Conservation (phyloP, 352 stramenopile genomes). For the Pythium vanterpoolii region DNA sequence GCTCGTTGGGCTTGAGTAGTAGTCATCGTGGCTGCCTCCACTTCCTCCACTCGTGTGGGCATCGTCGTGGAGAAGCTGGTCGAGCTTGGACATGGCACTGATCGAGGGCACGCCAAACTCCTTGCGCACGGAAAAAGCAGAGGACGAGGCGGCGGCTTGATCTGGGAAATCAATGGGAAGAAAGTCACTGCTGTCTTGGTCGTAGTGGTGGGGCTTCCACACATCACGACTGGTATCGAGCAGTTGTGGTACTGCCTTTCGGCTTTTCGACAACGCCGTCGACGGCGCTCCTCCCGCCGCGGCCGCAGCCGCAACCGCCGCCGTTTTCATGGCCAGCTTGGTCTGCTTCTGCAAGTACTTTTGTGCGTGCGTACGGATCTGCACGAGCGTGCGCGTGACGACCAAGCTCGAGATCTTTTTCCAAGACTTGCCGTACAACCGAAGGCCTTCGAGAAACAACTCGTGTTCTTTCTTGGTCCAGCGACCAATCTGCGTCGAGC, state of each 20-base stretch:
- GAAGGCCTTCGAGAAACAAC: slow-evolving; percentile 83
- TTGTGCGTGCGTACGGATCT: slow-evolving; percentile 97
- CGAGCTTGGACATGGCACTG: slow-evolving; percentile 31
- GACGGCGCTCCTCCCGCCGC: background rate
- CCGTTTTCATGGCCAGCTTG: slow-evolving; percentile 48
- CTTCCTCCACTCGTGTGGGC: background rate
- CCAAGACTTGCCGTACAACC: slow-evolving; percentile 89
- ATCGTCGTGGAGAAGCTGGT: slow-evolving; percentile 68
- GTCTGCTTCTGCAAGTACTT: slow-evolving; percentile 93
- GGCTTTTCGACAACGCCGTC: background rate
- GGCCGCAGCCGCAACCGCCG: slow-evolving; percentile 23
- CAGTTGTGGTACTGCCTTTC: background rate
- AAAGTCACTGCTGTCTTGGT: slow-evolving; percentile 21
- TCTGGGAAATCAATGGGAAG: slow-evolving; percentile 31
- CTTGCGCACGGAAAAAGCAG: slow-evolving; percentile 9
- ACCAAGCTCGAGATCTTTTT: slow-evolving; percentile 88
- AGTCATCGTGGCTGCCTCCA: slow-evolving; percentile 9
- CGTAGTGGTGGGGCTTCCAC: slow-evolving; percentile 7
- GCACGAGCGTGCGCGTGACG: slow-evolving; percentile 83
- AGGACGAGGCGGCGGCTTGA: slow-evolving; percentile 13
- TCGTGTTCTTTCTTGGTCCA: slow-evolving; percentile 90
- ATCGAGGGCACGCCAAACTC: slow-evolving; percentile 3
- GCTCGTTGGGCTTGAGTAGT: slow-evolving; percentile 50
- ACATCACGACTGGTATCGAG: background rate
- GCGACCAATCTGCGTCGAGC: slow-evolving; percentile 54